phyloP scores from a whole-genome alignment of 208 protist genomes.

The Acanthamoeba culbertsoni region DNA sequence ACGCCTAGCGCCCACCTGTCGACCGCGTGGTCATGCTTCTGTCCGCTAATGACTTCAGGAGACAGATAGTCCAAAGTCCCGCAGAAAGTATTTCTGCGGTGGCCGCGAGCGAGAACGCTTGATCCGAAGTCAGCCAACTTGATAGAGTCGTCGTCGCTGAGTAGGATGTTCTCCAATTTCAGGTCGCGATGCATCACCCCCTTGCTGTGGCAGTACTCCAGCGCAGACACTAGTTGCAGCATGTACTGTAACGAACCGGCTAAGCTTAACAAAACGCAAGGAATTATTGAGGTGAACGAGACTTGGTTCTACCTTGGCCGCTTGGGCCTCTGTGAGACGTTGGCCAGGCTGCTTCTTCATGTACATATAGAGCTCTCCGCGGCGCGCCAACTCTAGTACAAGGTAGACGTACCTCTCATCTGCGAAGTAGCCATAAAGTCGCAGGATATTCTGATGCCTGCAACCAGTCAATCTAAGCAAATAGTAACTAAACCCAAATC shows the following conservation, averaged over 20 bases:
- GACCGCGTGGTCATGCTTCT: slow-evolving; percentile 80
- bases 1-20: slow-evolving; percentile 97
- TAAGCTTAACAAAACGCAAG: background rate
- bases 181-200: slow-evolving; percentile 95
- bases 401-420: slow-evolving; percentile 96
- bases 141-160: slow-evolving; percentile 88
- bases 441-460: slow-evolving; percentile 96
- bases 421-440: slow-evolving; percentile 97
- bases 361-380: slow-evolving; percentile 98
- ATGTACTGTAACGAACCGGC: no score
- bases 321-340: slow-evolving; percentile 86
- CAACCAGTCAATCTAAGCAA: background rate
- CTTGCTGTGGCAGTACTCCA: slow-evolving; percentile 96
- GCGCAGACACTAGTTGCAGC: slow-evolving; percentile 64
- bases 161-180: slow-evolving; percentile 66
- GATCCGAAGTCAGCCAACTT: slow-evolving; percentile 99
- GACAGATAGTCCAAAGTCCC: slow-evolving; percentile 99
- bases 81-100: slow-evolving; percentile 76
- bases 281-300: background rate
- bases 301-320: slow-evolving; percentile 77
- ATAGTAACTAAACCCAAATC: background rate
- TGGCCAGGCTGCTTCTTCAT: slow-evolving; percentile 86
- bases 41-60: slow-evolving; percentile 96
- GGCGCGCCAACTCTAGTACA: slow-evolving; percentile 97
- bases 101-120: slow-evolving; percentile 94